Evolutionary conservation across 495 filamentous ascomycete species (phyloP).

Genomic region (Penicillium crystallinum): DNA sequence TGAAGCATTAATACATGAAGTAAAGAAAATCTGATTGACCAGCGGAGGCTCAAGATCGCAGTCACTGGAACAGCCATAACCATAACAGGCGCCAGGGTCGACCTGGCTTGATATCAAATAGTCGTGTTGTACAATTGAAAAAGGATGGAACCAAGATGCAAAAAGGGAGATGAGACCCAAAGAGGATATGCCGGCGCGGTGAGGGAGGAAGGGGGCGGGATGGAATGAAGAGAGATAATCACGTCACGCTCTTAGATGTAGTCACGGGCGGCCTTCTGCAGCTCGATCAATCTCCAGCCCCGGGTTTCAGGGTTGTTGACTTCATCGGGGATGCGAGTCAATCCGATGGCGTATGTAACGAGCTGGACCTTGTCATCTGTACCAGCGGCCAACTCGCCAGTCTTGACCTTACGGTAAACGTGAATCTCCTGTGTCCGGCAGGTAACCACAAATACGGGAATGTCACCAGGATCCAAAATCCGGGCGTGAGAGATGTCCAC

Average conservation of each 20-base stretch:
- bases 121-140: conserved; percentile 41
- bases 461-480: conserved; percentile 92
- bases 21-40: conserved; percentile 13
- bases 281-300: conserved; percentile 94
- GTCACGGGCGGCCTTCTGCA: conserved; percentile 97
- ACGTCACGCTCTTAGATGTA: conserved; percentile 62
- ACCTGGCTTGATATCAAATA: conserved; percentile 35
- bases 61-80: conserved; percentile 31
- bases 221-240: background rate
- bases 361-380: conserved; percentile 99
- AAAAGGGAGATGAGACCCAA: background rate
- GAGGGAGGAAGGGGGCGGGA: background rate
- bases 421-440: conserved; percentile 98
- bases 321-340: conserved; percentile 88
- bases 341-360: conserved; percentile 95
- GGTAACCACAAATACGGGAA: conserved; percentile 94
- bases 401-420: conserved; percentile 89
- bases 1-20: conserved; percentile 31
- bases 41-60: conserved; percentile 16
- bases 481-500: conserved; percentile 87
- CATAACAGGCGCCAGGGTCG: conserved; percentile 32
- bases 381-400: conserved; percentile 82
- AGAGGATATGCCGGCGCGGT: conserved; percentile 3
- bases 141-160: conserved; percentile 8
- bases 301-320: conserved; percentile 94